Base-by-base conservation (phyloP, 1,284 basidiomycete species). In the Ustilago trichophora region DNA sequence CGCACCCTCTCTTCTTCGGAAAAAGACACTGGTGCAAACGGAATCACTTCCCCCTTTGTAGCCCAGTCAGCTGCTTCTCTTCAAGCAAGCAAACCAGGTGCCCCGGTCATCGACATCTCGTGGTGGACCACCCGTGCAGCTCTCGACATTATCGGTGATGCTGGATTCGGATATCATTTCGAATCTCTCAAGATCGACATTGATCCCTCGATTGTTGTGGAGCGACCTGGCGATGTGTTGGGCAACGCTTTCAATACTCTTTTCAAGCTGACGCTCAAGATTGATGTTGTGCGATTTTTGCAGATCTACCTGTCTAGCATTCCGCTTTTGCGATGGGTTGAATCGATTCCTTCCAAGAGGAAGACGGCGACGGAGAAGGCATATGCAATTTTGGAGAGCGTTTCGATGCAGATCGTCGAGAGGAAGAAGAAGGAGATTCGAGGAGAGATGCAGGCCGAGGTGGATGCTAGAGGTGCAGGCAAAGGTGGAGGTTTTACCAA, bases 121-220 rank as follows among this genome's bases (percentile, higher is more conserved):
- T 69, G 49, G 50, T 75, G 73, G 73, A 36, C 50, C 12, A 64
- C 56, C 4, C 57, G 56, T 7, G 68, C 55, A 13, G 73, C 73
- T 2, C 66, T 77, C 25, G 75, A 77, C 53, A 64, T 70, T 34
- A 78, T 78, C 37, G 76, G 76, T 22, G 74, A 76, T 18, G 64
- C 70, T 1, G 76, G 74, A 15, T 78, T 78, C 44, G 54, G 56
- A 19, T 60, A 72, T 42, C 43, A 59, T 35, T 78, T 78, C 44
- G 44, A 75, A 31, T 31, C 47, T 10, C 48, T 76, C 31, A 46
- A 69, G 18, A 43, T 64, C 48, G 44, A 68, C n/a, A 13, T 45
- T 6, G 57, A 57, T 21, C 58, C 58, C n/a, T 19, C 48, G 5
- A 25, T 43, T 18, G 33, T 43, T 16, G 44, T 46, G 13, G 43